A percentile compares a stretch with the other conserved stretches of the same genome.
Evolutionary conservation across 495 filamentous ascomycete genomes (phyloP).

Genomic region (Penicillium simplicissimum): DNA sequence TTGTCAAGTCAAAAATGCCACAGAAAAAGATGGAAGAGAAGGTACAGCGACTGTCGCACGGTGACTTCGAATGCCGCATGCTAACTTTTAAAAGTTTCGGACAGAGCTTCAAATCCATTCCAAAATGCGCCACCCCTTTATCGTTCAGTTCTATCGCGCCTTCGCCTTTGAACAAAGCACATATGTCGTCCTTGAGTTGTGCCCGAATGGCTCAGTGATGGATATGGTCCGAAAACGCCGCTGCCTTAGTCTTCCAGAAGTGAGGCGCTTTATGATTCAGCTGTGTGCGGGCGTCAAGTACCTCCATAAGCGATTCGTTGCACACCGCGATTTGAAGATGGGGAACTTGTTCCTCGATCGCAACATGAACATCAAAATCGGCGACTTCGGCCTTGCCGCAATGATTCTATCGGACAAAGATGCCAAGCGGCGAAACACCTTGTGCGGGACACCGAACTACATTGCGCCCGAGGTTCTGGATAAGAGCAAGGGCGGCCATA

Average conservation of each 20-base stretch:
- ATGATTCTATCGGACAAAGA: constrained; percentile 84
- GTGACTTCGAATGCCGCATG: neutral
- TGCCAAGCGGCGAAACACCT: constrained; percentile 78
- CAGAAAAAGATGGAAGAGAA: constrained; percentile 85
- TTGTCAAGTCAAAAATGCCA: constrained; percentile 85
- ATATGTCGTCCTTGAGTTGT: constrained; percentile 92
- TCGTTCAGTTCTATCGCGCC: constrained; percentile 91
- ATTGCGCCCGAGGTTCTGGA: constrained; percentile 95
- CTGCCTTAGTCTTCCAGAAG: constrained; percentile 85
- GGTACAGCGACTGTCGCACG: constrained; percentile 46
- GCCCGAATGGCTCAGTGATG: constrained; percentile 95
- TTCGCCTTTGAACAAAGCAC: constrained; percentile 88
- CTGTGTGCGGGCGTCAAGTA: constrained; percentile 96
- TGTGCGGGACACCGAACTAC: constrained; percentile 98
- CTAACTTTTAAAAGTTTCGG: constrained; percentile 72
- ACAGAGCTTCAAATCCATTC: constrained; percentile 97
- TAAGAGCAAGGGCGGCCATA: constrained; percentile 75
- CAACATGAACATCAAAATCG: constrained; percentile 96
- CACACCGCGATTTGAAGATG: constrained; percentile 96
- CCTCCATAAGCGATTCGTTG: constrained; percentile 89
- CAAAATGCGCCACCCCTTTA: constrained; percentile 91
- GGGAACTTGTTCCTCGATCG: constrained; percentile 96
- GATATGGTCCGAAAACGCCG: constrained; percentile 93
- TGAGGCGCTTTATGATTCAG: constrained; percentile 88
- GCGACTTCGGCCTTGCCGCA: constrained; percentile 96